phyloP scores from a whole-genome alignment of 208 protist genomes.

The Naegleria lovaniensis region DNA sequence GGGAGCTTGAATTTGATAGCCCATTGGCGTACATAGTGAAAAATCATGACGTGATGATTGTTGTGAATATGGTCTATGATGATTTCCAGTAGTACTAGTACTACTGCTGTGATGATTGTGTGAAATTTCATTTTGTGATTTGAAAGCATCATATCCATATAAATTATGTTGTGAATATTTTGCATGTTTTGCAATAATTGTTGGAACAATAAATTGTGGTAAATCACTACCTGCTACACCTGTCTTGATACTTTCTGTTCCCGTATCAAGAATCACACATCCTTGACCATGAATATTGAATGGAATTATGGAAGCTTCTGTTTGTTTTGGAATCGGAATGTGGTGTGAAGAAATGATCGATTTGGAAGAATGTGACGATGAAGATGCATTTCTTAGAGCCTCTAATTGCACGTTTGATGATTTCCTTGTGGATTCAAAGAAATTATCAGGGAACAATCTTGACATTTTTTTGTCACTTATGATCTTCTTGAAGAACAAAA shows the following conservation, averaged over 20 bases:
- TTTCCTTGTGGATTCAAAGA: too few relatives aligned
- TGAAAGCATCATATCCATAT: background rate
- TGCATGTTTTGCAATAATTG: background rate
- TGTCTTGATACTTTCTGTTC: background rate
- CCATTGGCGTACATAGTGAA: background rate
- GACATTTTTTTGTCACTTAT: too few relatives aligned
- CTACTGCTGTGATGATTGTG: background rate
- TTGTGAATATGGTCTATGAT: too few relatives aligned
- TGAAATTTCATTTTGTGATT: background rate
- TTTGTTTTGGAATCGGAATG: too few relatives aligned
- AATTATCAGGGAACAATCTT: too few relatives aligned
- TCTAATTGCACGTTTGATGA: too few relatives aligned
- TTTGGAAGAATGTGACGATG: too few relatives aligned
- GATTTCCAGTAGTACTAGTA: background rate
- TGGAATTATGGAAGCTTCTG: too few relatives aligned
- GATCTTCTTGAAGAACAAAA: too few relatives aligned
- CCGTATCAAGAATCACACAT: background rate
- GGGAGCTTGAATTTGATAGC: background rate
- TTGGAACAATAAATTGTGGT: background rate
- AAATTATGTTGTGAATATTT: background rate
- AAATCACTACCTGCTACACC: background rate
- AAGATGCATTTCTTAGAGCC: too few relatives aligned
- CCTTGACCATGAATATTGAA: background rate
- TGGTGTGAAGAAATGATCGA: too few relatives aligned
- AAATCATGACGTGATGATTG: too few relatives aligned